Conservation (phyloP, 371 early-diverging fungal species). For the Mortierella sp. region DNA sequence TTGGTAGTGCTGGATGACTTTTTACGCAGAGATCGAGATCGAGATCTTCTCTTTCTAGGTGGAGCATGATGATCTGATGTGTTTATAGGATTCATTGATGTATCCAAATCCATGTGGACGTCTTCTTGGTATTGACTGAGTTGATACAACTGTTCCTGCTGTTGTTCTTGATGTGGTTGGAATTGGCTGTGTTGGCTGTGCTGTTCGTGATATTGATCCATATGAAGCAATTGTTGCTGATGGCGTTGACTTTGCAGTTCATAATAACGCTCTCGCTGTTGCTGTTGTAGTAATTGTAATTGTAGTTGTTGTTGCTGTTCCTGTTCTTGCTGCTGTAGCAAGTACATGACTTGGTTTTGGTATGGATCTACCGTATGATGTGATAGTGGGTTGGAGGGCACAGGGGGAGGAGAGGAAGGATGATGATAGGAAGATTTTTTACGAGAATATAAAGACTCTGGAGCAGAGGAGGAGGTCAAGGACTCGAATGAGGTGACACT, state of each 20-base stretch:
- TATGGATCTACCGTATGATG: slow-evolving; percentile 3
- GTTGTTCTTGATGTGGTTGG: slow-evolving; percentile 19
- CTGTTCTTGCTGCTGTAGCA: neutral
- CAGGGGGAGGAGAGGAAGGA: slow-evolving; percentile 20
- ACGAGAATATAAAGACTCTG: slow-evolving; percentile 21
- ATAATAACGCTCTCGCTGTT: slow-evolving; percentile 9
- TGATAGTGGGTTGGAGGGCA: slow-evolving; percentile 6
- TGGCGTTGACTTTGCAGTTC: neutral
- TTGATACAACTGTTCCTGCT: neutral
- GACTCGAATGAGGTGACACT: slow-evolving; percentile 13
- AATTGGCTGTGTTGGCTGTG: slow-evolving; percentile 7
- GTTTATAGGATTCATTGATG: neutral
- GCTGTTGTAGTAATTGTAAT: slow-evolving; percentile 16
- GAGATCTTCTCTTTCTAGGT: slow-evolving; percentile 22
- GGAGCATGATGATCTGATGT: slow-evolving; percentile 3
- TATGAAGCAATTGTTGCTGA: neutral
- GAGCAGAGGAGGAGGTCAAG: slow-evolving; percentile 20
- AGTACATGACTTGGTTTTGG: neutral
- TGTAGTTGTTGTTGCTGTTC: slow-evolving; percentile 18
- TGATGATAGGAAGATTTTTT: slow-evolving; percentile 28
- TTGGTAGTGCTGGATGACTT: slow-evolving; percentile 6
- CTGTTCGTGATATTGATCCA: neutral
- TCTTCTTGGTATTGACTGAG: neutral
- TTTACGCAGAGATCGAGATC: slow-evolving; percentile 9
- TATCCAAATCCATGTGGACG: slow-evolving; percentile 22